Percentiles rank a stretch among this genome's conserved stretches.
These are phyloP conservation scores for Gynochthodes officinalis DNA, from an alignment of 257 asterid genomes.

Conservation along the genomic window DNA sequence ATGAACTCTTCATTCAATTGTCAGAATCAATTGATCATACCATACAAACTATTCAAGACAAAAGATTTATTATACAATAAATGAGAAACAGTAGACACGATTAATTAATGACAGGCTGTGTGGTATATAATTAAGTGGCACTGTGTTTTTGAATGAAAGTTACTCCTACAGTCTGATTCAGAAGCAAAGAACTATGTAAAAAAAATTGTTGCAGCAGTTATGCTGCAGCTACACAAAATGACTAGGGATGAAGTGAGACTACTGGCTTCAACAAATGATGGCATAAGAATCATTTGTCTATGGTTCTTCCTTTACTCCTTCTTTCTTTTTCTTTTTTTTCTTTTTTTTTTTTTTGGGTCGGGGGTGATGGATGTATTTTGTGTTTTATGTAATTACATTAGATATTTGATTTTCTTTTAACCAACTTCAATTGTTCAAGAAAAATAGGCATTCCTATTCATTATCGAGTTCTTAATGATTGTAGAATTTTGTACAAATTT, in stretches of 20 bases:
- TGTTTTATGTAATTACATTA: too few relatives aligned
- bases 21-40: neutral
- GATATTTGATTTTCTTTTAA: too few relatives aligned
- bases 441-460: too few relatives aligned
- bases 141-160: neutral
- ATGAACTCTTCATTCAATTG: neutral
- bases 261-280: neutral
- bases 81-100: neutral
- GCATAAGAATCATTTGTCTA: neutral
- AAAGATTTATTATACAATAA: neutral
- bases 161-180: neutral
- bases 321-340: too few relatives aligned
- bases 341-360: too few relatives aligned
- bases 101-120: neutral
- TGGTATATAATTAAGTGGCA: neutral
- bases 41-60: neutral
- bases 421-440: too few relatives aligned
- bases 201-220: neutral
- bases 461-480: too few relatives aligned
- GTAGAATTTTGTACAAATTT: too few relatives aligned
- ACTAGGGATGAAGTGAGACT: neutral
- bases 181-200: too few relatives aligned
- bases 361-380: too few relatives aligned
- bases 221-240: neutral
- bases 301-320: too few relatives aligned